These are phyloP conservation scores for Naganishia friedmannii DNA, from an alignment of 768 basidiomycete species.

Conservation along the genomic window DNA sequence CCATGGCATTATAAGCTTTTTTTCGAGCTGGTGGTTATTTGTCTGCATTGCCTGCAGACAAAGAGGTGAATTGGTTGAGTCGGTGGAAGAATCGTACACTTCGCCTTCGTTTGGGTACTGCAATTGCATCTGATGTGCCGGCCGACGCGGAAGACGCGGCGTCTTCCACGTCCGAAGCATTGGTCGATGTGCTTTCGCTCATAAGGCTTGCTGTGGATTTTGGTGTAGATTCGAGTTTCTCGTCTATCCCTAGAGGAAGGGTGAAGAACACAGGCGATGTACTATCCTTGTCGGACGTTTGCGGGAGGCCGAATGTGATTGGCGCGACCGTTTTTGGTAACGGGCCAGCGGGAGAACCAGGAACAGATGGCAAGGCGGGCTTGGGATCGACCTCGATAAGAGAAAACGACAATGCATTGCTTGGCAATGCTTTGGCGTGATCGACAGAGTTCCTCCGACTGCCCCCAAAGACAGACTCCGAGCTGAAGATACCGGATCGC, in stretches of 20 bases:
- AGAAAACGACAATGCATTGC: slow-evolving; percentile 19
- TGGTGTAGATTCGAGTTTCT: neutral
- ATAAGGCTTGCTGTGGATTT: neutral
- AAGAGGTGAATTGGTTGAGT: slow-evolving; percentile 26
- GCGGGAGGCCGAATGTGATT: neutral
- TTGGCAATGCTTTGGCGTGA: neutral
- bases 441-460: slow-evolving; percentile 29
- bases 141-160: neutral
- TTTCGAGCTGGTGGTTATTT: slow-evolving; percentile 10
- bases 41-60: slow-evolving; percentile 20
- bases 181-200: neutral
- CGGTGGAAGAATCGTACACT: slow-evolving; percentile 26
- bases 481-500: slow-evolving; percentile 13
- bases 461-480: neutral
- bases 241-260: no score
- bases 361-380: slow-evolving; percentile 21
- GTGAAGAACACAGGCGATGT: neutral
- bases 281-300: neutral
- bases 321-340: neutral
- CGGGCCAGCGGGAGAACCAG: slow-evolving; percentile 22
- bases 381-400: neutral
- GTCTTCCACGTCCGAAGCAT: slow-evolving; percentile 7
- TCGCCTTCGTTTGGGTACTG: slow-evolving; percentile 23
- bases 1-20: slow-evolving; percentile 1
- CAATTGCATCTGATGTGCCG: neutral